A percentile compares a stretch with the other conserved stretches of the same genome.
Evolutionary conservation across 768 basidiomycete genomes (phyloP).

Genomic region (Xerocomus potaroensis): DNA sequence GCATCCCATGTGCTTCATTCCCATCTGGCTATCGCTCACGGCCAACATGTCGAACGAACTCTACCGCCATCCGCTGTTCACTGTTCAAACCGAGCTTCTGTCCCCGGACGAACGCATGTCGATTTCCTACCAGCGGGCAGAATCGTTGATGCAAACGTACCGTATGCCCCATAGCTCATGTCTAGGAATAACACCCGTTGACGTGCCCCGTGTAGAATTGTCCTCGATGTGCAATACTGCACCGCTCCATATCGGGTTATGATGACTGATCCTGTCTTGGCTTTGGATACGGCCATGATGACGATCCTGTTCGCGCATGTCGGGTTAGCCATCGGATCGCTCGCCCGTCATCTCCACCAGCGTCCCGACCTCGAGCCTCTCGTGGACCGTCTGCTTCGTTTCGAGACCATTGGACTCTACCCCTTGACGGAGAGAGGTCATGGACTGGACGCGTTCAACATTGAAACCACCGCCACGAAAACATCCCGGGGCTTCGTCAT

Average conservation of each 20-base stretch:
- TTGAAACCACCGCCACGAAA: slow-evolving; percentile 57
- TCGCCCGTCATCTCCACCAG: slow-evolving; percentile 44
- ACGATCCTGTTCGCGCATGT: slow-evolving; percentile 51
- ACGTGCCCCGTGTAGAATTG: slow-evolving; percentile 20
- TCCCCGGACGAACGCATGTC: slow-evolving; percentile 44
- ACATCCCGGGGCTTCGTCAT: slow-evolving; percentile 49
- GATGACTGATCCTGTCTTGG: slow-evolving; percentile 50
- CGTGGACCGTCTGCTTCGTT: slow-evolving; percentile 46
- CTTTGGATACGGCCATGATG: slow-evolving; percentile 49
- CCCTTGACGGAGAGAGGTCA: slow-evolving; percentile 55
- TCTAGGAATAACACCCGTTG: no score
- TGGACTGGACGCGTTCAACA: slow-evolving; percentile 56
- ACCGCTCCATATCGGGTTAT: slow-evolving; percentile 49
- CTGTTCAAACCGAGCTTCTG: slow-evolving; percentile 39
- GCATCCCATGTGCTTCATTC: no score
- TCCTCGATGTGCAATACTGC: slow-evolving; percentile 48
- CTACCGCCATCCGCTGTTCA: slow-evolving; percentile 42
- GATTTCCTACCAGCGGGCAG: slow-evolving; percentile 48
- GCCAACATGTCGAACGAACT: slow-evolving; percentile 10
- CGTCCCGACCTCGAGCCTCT: slow-evolving; percentile 49
- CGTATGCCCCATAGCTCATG: slow-evolving; percentile 30
- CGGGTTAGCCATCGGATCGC: slow-evolving; percentile 51
- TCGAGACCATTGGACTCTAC: slow-evolving; percentile 52
- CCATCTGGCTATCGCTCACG: no score
- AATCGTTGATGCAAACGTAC: slow-evolving; percentile 46